A percentile compares a stretch with the other conserved stretches of the same genome.
phyloP scores from a whole-genome alignment of 1,284 basidiomycete genomes.

The Mycosarcoma maydis region DNA sequence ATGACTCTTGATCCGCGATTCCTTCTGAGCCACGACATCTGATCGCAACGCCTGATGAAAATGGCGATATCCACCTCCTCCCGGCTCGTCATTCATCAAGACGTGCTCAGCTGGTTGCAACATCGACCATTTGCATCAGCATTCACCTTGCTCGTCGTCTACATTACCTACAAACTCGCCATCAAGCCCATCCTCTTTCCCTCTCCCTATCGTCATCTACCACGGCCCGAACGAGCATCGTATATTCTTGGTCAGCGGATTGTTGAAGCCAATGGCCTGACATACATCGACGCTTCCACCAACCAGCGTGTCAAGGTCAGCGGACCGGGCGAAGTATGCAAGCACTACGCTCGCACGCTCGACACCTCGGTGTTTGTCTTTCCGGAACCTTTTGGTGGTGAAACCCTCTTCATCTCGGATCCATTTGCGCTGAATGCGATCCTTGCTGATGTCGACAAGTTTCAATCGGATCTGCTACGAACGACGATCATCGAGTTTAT shows the following conservation, averaged over 20 bases:
- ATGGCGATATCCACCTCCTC: not conserved
- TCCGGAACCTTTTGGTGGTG: constrained; percentile 36
- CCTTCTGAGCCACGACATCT: too few species aligned
- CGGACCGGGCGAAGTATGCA: constrained; percentile 29
- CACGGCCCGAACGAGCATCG: constrained; percentile 18
- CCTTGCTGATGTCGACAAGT: constrained; percentile 36
- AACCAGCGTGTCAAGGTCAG: not conserved
- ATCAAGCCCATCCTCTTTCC: constrained; percentile 39
- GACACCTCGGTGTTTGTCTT: constrained; percentile 25
- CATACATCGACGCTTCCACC: constrained; percentile 8
- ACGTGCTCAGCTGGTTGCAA: not conserved
- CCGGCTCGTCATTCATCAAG: not conserved
- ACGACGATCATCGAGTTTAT: constrained; percentile 42
- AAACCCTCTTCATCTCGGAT: constrained; percentile 32
- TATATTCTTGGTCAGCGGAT: constrained; percentile 32
- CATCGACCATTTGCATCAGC: constrained; percentile 8
- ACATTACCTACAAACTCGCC: constrained; percentile 34
- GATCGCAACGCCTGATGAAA: not conserved
- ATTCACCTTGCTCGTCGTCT: constrained; percentile 14
- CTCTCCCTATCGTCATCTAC: constrained; percentile 33
- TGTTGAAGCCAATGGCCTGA: constrained; percentile 35
- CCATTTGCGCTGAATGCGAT: constrained; percentile 35
- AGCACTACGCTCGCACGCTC: constrained; percentile 23
- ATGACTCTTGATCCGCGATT: too few species aligned
- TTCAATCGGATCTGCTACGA: constrained; percentile 32